Percentiles rank a stretch among this genome's conserved stretches.
Evolutionary conservation across 768 basidiomycete genomes (phyloP).

Genomic region (Lentinula boryana): DNA sequence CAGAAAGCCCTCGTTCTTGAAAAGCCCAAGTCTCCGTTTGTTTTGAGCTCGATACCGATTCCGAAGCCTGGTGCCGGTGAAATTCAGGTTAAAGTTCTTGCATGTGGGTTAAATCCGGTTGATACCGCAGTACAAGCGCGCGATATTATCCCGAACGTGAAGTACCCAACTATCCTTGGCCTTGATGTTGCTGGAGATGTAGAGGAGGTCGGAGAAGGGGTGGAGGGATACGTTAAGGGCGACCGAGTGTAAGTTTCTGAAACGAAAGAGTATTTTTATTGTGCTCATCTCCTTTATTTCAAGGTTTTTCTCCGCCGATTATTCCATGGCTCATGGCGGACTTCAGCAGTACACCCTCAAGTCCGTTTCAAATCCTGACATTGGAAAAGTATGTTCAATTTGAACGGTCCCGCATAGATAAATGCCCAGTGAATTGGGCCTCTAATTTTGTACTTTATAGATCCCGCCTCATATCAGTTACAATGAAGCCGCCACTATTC

Average conservation of each 20-base stretch:
- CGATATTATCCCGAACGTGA: slow-evolving; percentile 25
- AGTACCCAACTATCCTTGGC: slow-evolving; percentile 42
- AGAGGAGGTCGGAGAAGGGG: slow-evolving; percentile 44
- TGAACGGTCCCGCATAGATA: too few species aligned
- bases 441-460: slow-evolving; percentile 14
- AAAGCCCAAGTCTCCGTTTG: neutral
- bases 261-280: too few species aligned
- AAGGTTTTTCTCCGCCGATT: slow-evolving; percentile 35
- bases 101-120: slow-evolving; percentile 2
- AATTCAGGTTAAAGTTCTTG: neutral
- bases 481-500: slow-evolving; percentile 43
- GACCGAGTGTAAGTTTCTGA: slow-evolving; percentile 41
- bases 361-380: slow-evolving; percentile 25
- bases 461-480: slow-evolving; percentile 41
- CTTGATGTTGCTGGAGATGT: slow-evolving; percentile 48
- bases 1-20: slow-evolving; percentile 5
- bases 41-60: neutral
- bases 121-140: slow-evolving; percentile 27
- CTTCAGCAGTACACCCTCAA: slow-evolving; percentile 42
- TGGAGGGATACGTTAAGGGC: slow-evolving; percentile 40
- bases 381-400: slow-evolving; percentile 28
- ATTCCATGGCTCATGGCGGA: slow-evolving; percentile 27
- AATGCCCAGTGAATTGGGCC: too few species aligned
- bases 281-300: neutral
- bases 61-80: slow-evolving; percentile 1